phyloP scores from a whole-genome alignment of 257 asterid species.

The Osmanthus fragrans region DNA sequence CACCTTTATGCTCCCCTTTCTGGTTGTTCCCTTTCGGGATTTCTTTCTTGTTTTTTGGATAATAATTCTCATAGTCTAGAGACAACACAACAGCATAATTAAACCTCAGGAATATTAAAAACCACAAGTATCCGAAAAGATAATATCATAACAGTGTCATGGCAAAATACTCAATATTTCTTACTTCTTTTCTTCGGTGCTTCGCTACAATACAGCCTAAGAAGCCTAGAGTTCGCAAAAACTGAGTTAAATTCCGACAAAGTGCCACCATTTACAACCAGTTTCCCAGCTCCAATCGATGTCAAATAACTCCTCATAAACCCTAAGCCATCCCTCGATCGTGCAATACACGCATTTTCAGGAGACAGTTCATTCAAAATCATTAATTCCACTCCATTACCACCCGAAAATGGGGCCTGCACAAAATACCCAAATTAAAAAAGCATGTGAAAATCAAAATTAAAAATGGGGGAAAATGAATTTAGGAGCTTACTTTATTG shows the following conservation, averaged over 20 bases:
- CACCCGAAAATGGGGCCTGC: constrained; percentile 41
- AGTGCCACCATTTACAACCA: constrained; percentile 20
- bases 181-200: constrained; percentile 63
- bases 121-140: not conserved
- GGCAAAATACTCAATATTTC: constrained; percentile 9
- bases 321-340: constrained; percentile 42
- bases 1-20: constrained; percentile 62
- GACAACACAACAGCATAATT: constrained; percentile 29
- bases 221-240: constrained; percentile 37
- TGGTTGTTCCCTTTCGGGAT: constrained; percentile 49
- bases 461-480: not conserved
- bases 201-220: constrained; percentile 62
- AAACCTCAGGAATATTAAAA: not conserved
- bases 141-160: constrained; percentile 11
- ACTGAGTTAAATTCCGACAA: constrained; percentile 34
- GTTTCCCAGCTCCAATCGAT: constrained; percentile 46
- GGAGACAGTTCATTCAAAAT: constrained; percentile 28
- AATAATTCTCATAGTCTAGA: constrained; percentile 65
- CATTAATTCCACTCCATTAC: constrained; percentile 38
- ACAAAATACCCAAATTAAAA: not conserved
- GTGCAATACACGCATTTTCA: constrained; percentile 30
- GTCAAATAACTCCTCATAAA: constrained; percentile 53
- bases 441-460: not conserved
- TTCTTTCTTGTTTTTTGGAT: constrained; percentile 59
- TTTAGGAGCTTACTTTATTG: constrained; percentile 35